phyloP scores from a whole-genome alignment of 352 stramenopile species.

The Globisporangium heterothallicum region DNA sequence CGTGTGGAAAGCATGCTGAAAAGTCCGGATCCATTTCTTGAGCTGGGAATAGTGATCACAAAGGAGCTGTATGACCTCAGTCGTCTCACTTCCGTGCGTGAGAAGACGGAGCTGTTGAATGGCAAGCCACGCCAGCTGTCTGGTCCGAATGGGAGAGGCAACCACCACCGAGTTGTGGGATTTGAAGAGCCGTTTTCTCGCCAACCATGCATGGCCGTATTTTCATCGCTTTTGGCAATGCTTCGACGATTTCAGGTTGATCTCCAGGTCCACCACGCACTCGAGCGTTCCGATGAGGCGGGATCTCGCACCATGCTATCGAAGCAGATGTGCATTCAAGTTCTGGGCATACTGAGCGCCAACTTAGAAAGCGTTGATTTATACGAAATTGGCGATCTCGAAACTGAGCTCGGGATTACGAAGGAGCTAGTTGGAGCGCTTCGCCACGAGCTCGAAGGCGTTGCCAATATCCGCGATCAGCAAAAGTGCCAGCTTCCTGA shows the following conservation, averaged over 20 bases:
- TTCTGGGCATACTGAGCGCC: conserved; percentile 51
- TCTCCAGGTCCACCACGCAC: neutral
- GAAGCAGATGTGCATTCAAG: conserved; percentile 24
- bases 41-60: conserved; percentile 17
- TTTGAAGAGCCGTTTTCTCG: conserved; percentile 81
- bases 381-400: conserved; percentile 41
- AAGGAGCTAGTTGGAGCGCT: conserved; percentile 27
- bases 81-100: conserved; percentile 2
- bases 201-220: conserved; percentile 52
- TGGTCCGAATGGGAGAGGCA: neutral
- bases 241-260: conserved; percentile 31
- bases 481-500: conserved; percentile 1
- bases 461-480: conserved; percentile 30
- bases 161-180: conserved; percentile 8
- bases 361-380: conserved; percentile 63
- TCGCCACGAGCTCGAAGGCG: conserved; percentile 40
- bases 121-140: neutral
- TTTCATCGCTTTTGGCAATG: conserved; percentile 45
- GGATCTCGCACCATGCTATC: neutral
- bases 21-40: conserved; percentile 13
- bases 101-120: neutral
- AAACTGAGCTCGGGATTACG: conserved; percentile 33
- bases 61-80: conserved; percentile 12
- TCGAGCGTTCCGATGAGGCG: neutral
- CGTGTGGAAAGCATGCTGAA: conserved; percentile 2